A percentile compares a stretch with the other conserved stretches of the same genome.
These are phyloP conservation scores for Thielaviopsis populi DNA, from an alignment of 2,329 filamentous ascomycete species.

Conservation along the genomic window DNA sequence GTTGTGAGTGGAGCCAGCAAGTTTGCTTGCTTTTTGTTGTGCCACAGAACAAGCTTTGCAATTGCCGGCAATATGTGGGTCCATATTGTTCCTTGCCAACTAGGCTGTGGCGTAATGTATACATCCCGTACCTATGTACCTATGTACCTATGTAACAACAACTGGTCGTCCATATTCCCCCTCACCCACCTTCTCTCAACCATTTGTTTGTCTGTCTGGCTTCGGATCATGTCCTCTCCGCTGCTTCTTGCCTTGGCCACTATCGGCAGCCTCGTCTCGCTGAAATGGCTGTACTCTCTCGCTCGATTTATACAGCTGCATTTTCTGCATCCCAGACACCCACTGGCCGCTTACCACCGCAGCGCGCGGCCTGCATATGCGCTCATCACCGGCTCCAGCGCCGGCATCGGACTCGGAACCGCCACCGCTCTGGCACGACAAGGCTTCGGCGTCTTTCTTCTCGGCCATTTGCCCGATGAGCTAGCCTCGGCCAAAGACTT, in stretches of 20 bases:
- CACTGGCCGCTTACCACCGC: constrained; percentile 19
- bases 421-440: constrained; percentile 23
- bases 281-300: constrained; percentile 11
- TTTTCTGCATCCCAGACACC: not conserved
- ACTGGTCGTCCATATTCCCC: not conserved
- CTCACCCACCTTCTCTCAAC: not conserved
- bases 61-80: not conserved
- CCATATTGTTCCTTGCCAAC: not conserved
- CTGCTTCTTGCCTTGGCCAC: not conserved
- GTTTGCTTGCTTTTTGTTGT: too few relatives aligned
- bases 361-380: constrained; percentile 20
- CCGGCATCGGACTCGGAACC: constrained; percentile 25
- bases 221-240: not conserved
- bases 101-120: not conserved
- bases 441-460: constrained; percentile 25
- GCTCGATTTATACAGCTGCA: not conserved
- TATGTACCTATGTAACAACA: not conserved
- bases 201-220: not conserved
- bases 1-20: too few relatives aligned
- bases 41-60: too few relatives aligned
- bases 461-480: constrained; percentile 13
- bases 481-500: not conserved
- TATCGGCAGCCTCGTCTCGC: not conserved
- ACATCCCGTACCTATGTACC: not conserved
- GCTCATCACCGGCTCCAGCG: constrained; percentile 25